Base-by-base conservation (phyloP, 2,329 filamentous ascomycete species). In the Apiospora sp. region DNA sequence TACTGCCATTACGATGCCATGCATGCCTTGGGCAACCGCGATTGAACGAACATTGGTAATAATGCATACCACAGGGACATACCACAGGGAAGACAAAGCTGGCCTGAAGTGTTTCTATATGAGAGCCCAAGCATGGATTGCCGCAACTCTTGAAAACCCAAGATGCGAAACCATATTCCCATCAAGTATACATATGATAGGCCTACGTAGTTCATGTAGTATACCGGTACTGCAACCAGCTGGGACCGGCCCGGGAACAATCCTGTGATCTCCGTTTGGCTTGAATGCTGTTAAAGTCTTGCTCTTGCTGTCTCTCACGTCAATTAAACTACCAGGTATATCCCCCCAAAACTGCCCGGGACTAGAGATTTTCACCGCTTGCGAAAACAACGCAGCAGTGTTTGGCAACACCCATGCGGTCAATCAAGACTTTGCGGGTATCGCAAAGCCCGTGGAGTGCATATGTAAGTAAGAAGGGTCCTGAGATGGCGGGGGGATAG, bases 401-500 rank as follows among this genome's bases (percentile, higher is more conserved):
- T 37, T 37, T 30, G 30, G 34, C 16, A 61, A 34, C 37, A 34
- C 37, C 14, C 54, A 37, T 61, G 54, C 14, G 49, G n/a, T 41
- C 22, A 34, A 30, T 49, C 22, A 22, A 37, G 27, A 37, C 30
- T 37, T 61, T 37, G 54, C 54, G 54, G 54, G 54, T 61, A 61
- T 61, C 54, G 54, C 30, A 64, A 22, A 64, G 34, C 58, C 22
- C 58, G 58, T 64, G 58, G 58, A 64, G 58, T 64, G 58, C 58
- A 64, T n/a, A 64, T 22, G 58, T 37, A 64, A 41, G 58, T 64
- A 64, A 41, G 58, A n/a, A 64, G 34, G 58, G 58, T 41, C 30
- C 58, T 24, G 19, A 64, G 58, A 64, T 64, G 58, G 58, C 34
- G 58, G 58, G 58, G 58, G 19, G 41, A n/a, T 41, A 30, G 34